These are phyloP conservation scores for Spergularia bocconei DNA, from an alignment of 148 eudicot genomes.

Conservation along the genomic window DNA sequence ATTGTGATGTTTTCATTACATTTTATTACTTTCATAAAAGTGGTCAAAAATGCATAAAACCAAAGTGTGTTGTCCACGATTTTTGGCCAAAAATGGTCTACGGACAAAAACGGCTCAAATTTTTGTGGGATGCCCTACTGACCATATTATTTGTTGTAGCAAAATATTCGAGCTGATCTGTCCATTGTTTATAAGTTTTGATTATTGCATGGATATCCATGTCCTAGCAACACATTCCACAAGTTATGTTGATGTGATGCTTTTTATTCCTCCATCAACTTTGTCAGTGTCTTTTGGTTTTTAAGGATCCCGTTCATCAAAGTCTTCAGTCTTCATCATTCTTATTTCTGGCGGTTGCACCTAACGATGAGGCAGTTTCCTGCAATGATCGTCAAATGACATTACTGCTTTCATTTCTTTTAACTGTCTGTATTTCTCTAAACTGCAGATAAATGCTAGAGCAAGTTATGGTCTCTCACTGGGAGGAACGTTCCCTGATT, in stretches of 20 bases:
- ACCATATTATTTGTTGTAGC: no score
- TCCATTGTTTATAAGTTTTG: no score
- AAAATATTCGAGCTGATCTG: no score
- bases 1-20: no score
- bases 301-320: background rate
- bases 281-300: background rate
- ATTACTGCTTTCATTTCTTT: background rate
- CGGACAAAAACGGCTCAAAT: no score
- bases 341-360: slow-evolving; percentile 4
- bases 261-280: background rate
- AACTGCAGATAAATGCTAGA: slow-evolving; percentile 72
- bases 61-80: no score
- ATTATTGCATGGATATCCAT: background rate
- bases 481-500: slow-evolving; percentile 75
- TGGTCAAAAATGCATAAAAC: no score
- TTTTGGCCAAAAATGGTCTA: no score
- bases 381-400: background rate
- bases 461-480: slow-evolving; percentile 80
- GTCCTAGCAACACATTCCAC: background rate
- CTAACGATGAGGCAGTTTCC: background rate
- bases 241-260: background rate
- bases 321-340: background rate
- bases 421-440: slow-evolving; percentile 10
- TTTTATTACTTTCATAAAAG: no score
- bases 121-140: no score